These are phyloP conservation scores for Panicum miliaceum DNA, from an alignment of 176 grass and related monocot genomes.

Conservation along the genomic window DNA sequence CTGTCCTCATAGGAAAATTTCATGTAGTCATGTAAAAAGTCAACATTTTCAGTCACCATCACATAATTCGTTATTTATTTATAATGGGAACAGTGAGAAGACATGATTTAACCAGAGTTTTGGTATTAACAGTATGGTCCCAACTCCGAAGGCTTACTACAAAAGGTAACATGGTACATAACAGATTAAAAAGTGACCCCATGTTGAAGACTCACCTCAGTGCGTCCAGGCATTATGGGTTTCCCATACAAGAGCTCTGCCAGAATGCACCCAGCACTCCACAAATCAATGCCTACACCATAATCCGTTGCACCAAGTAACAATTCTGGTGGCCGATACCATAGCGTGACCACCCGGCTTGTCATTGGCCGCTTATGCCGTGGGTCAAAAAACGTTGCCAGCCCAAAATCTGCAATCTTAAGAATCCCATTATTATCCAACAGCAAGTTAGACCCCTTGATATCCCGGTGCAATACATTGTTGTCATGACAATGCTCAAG, in stretches of 20 bases:
- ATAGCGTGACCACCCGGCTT: conserved; percentile 59
- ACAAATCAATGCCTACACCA: conserved; percentile 57
- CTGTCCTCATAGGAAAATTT: background rate
- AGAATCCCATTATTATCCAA: conserved; percentile 63
- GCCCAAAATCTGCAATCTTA: conserved; percentile 64
- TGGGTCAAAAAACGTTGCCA: conserved; percentile 53
- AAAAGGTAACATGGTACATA: conserved; percentile 14
- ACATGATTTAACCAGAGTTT: background rate
- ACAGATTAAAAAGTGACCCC: background rate
- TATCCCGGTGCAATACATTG: conserved; percentile 60
- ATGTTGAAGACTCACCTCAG: conserved; percentile 46
- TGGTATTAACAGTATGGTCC: background rate
- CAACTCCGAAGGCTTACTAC: background rate
- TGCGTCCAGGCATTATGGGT: conserved; percentile 63
- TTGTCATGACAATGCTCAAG: conserved; percentile 62
- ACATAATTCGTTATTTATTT: background rate
- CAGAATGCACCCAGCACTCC: conserved; percentile 66
- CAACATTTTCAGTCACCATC: conserved; percentile 34
- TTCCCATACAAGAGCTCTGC: conserved; percentile 63
- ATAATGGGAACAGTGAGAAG: background rate
- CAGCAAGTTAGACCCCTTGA: conserved; percentile 65
- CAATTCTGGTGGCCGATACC: conserved; percentile 61
- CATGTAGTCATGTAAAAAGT: background rate
- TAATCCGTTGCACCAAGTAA: conserved; percentile 61
- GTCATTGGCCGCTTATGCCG: conserved; percentile 54